Evolutionary conservation across 179 eudicot genomes (phyloP), one percentile per base, ranked within the genome.

Genomic region (Drosera spatulata): DNA sequence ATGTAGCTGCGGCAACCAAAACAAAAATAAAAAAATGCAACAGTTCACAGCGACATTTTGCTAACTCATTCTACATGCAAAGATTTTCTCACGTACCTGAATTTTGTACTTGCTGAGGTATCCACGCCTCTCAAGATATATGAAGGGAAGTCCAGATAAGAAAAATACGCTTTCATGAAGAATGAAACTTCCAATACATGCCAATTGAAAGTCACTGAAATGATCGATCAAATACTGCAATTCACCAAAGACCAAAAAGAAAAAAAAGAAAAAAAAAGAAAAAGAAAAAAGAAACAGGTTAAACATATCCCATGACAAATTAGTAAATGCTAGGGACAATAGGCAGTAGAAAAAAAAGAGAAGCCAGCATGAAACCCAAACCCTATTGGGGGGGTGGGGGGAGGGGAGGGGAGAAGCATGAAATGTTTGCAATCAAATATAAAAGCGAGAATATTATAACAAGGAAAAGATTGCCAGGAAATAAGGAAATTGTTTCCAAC

Each of bases 141-240:
- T 79, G 65, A 89, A 93, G 53, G 99, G 99, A 61, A 93, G 86
- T 52, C 99, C 99, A 2, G 97, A 84, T 62, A 93, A 79, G 83
- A 93, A 93, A 73, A 93, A 93, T 66, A 89, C 85, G 52, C 95
- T 82, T 75, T 93, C 99, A 69, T 93, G 99, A 74, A 93, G 85
- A 74, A 93, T 65, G 78, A 93, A 93, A 74, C 94, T 89, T 77
- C 99, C 97, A 40, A 89, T 64, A 65, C 93, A 89, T 14, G 99
- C 91, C 82, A 93, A 73, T 69, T 93, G 99, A 60, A 93, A 93
- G 76, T 93, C 99, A 60, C 81, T 93, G 82, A 81, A 89, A 78
- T 86, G 73, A 53, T 90, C 83, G 79, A 93, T 83, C 80, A 93
- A 65, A 77, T 84, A 89, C 96, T 89, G 93, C 82, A 80, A 42